Evolutionary conservation across 345 rosid species (phyloP).

Genomic region (Punica granatum): DNA sequence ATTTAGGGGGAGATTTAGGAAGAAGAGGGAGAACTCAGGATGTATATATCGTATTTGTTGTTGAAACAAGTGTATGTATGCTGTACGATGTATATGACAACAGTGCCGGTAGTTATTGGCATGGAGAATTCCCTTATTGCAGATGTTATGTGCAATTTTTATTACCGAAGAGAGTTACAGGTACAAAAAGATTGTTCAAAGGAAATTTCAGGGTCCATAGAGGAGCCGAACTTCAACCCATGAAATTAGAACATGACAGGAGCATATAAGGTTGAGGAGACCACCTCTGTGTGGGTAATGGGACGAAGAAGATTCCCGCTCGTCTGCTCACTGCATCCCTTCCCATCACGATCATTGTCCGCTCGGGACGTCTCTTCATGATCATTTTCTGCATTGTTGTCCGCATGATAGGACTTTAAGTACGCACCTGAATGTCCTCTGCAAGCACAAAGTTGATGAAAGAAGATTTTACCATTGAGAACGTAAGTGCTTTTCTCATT

Average conservation of each 20-base stretch:
- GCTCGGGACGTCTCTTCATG: neutral
- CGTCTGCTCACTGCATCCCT: no score
- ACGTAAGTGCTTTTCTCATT: neutral
- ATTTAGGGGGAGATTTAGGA: neutral
- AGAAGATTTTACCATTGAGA: neutral
- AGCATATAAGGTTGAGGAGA: neutral
- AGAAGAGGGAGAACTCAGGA: neutral
- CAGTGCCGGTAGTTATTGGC: neutral
- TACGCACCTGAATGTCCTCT: constrained; percentile 33
- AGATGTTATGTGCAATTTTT: neutral
- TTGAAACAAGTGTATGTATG: neutral
- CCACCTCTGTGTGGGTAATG: no score
- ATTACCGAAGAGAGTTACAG: neutral
- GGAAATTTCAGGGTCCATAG: neutral
- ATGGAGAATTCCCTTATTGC: neutral
- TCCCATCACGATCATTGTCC: neutral
- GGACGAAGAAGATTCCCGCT: no score
- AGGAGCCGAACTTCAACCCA: neutral
- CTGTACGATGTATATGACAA: neutral
- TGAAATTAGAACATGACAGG: neutral
- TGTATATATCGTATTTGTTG: neutral
- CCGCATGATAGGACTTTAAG: constrained; percentile 19
- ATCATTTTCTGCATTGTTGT: constrained; percentile 14
- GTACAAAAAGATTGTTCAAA: neutral
- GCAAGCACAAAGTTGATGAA: constrained; percentile 2